These are phyloP conservation scores for Manihot esculenta DNA, from an alignment of 441 rosid genomes.

Conservation along the genomic window DNA sequence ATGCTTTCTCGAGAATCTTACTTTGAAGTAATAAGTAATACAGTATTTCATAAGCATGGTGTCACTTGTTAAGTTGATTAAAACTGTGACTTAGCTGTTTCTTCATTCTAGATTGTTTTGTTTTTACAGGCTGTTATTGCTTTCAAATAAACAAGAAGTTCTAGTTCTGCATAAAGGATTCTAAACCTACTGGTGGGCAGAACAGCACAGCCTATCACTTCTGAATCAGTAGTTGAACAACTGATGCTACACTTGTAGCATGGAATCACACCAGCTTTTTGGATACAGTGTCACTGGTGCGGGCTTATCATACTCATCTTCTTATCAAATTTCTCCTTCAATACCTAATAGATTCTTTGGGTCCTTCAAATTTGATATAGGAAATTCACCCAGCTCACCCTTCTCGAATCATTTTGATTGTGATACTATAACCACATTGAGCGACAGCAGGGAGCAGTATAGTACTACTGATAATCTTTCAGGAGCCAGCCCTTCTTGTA, in stretches of 20 bases:
- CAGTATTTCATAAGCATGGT: constrained; percentile 47
- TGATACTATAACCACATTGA: constrained; percentile 36
- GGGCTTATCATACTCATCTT: constrained; percentile 41
- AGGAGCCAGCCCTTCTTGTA: constrained; percentile 43
- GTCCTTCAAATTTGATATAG: constrained; percentile 33
- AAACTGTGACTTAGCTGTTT: neutral
- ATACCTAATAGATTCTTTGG: constrained; percentile 41
- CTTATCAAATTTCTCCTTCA: constrained; percentile 37
- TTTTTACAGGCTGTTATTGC: constrained; percentile 43
- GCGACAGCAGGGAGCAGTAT: constrained; percentile 51
- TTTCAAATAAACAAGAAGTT: constrained; percentile 29
- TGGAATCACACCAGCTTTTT: constrained; percentile 53
- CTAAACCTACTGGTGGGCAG: neutral
- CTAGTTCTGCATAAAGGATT: neutral
- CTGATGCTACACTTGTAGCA: constrained; percentile 38
- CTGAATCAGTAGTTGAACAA: constrained; percentile 36
- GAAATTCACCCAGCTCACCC: constrained; percentile 50
- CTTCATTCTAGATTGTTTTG: constrained; percentile 21
- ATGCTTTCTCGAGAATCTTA: no score
- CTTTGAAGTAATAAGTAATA: no score
- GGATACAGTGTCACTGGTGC: constrained; percentile 37
- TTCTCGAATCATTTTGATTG: constrained; percentile 38
- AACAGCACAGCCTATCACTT: constrained; percentile 44
- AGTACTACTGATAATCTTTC: constrained; percentile 48
- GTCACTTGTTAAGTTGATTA: constrained; percentile 43